Evolutionary conservation across 345 rosid species (phyloP), one percentile per base, ranked within the genome.

Genomic region (Brassica juncea): DNA sequence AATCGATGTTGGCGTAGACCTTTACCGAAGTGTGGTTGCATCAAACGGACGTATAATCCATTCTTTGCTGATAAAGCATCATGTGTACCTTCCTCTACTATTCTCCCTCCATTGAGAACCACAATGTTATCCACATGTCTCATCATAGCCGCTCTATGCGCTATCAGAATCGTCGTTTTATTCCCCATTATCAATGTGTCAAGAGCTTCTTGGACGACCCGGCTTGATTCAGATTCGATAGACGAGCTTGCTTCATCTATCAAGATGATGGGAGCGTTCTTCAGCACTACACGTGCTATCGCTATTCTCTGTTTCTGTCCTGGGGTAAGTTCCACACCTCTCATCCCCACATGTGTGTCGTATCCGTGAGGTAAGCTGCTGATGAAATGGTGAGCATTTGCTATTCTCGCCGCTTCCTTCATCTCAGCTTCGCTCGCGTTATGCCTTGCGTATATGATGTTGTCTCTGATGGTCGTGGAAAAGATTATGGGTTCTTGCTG

Each of bases 301-400:
- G 94, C 97, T 49, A 95, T 90, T 81, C 99, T 88, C 85, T 95
- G 99, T 81, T 95, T 95, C 84, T 95, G 99, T 77, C 99, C 99
- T 0, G 95, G 99, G 44, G 99, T 93, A 71, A 93, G 84, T 70
- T 96, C 99, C 75, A 96, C 94, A 39, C 97, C 99, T 86, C 99
- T 90, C 98, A 96, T 96, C 49, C 99, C 99, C 31, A 95, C 94
- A 73, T 93, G 97, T 0, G 98, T 95, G 86, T 95, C 98, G 57
- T 95, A 95, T 42, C 99, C 99, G 72, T 93, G 97, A 75, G 99
- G 93, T 78, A 93, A 87, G 75, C 94, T 95, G 85, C 99, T 95
- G 81, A 95, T 95, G 80, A 93, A 95, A 86, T 93, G 99, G 83
- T 95, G 99, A 61, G 99, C 99, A 72, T 95, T 95, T 66, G 99